These are phyloP conservation scores for Clarireedia monteithiana DNA, from an alignment of 2,329 filamentous ascomycete genomes.

Conservation along the genomic window DNA sequence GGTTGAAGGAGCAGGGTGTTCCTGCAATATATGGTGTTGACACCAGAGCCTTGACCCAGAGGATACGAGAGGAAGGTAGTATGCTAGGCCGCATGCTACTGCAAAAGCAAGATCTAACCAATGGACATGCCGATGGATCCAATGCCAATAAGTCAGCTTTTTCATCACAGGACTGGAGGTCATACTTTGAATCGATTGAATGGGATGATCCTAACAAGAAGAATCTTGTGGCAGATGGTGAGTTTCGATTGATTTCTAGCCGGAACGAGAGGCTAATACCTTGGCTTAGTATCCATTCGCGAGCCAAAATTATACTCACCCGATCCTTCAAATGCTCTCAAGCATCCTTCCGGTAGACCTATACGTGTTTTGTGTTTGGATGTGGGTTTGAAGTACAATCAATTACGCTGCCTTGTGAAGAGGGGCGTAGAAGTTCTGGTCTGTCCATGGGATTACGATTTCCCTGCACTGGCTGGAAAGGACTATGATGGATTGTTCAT, in stretches of 20 bases:
- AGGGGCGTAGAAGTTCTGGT: slow-evolving; percentile 91
- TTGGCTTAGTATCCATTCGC: slow-evolving; percentile 71
- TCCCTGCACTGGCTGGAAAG: slow-evolving; percentile 65
- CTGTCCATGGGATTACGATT: slow-evolving; percentile 94
- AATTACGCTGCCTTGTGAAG: slow-evolving; percentile 84
- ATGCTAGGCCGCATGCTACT: slow-evolving; percentile 90
- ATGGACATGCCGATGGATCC: slow-evolving; percentile 34
- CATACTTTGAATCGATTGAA: slow-evolving; percentile 67
- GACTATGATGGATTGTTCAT: slow-evolving; percentile 96
- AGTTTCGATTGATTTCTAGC: slow-evolving; percentile 34
- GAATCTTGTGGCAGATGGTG: slow-evolving; percentile 92
- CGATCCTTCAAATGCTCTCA: slow-evolving; percentile 59
- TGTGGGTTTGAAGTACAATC: slow-evolving; percentile 97
- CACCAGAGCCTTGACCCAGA: slow-evolving; percentile 88
- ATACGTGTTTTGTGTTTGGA: slow-evolving; percentile 89
- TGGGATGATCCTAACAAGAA: slow-evolving; percentile 90
- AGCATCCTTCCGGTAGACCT: slow-evolving; percentile 80
- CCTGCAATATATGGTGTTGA: slow-evolving; percentile 94
- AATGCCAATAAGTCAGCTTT: slow-evolving; percentile 29
- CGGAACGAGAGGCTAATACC: slow-evolving; percentile 32
- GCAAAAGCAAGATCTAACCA: slow-evolving; percentile 47
- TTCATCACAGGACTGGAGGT: slow-evolving; percentile 36
- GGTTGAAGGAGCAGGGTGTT: slow-evolving; percentile 92
- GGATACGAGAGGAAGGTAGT: slow-evolving; percentile 86
- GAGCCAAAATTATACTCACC: slow-evolving; percentile 81